Conservation (phyloP, 1,284 basidiomycete genomes). For the Wallemia mellicola region DNA sequence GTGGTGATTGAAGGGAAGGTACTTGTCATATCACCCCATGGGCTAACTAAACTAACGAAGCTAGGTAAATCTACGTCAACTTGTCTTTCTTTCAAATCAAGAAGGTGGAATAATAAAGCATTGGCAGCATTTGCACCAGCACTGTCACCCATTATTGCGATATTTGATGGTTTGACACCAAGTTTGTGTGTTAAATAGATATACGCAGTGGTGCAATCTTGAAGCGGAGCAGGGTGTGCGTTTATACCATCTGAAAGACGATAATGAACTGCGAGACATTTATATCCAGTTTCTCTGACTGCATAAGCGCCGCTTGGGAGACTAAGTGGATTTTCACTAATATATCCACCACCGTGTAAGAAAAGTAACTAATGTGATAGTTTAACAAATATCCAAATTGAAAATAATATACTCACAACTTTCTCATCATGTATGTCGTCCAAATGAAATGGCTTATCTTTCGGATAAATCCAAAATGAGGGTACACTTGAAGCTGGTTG, state of each 20-base stretch:
- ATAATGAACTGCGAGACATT: background rate
- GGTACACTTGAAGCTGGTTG: background rate
- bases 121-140: background rate
- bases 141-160: background rate
- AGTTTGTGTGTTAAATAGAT: background rate
- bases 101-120: background rate
- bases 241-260: background rate
- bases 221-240: background rate
- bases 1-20: background rate
- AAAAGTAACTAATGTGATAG: background rate
- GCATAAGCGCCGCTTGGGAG: background rate
- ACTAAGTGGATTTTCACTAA: background rate
- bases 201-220: background rate
- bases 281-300: background rate
- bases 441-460: background rate
- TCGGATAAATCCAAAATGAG: background rate
- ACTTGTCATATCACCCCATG: background rate
- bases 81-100: background rate
- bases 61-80: background rate
- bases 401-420: background rate
- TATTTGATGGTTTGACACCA: background rate
- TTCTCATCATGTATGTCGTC: background rate
- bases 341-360: background rate
- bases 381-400: background rate
- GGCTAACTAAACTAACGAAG: background rate